phyloP scores from a whole-genome alignment of 805 yeast species.

The Ogataea populi-albae region DNA sequence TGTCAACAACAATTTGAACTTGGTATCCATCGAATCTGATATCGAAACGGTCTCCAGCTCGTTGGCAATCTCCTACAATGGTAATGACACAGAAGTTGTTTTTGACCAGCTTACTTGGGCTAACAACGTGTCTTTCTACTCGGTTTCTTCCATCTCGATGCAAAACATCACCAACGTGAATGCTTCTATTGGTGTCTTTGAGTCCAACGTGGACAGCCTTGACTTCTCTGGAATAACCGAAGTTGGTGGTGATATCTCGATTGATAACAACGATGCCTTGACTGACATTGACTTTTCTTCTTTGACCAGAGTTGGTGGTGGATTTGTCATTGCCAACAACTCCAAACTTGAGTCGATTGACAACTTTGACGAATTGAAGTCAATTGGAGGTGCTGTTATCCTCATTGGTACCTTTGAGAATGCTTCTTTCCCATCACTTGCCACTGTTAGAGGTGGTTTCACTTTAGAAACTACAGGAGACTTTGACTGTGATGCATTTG shows the following conservation, averaged over 20 bases:
- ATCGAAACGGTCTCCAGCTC: slow-evolving; percentile 71
- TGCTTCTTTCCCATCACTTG: slow-evolving; percentile 71
- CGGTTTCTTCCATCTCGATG: slow-evolving; percentile 70
- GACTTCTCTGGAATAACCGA: slow-evolving; percentile 51
- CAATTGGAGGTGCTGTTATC: slow-evolving; percentile 86
- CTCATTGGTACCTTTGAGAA: slow-evolving; percentile 76
- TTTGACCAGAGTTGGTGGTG: slow-evolving; percentile 84
- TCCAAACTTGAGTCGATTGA: slow-evolving; percentile 58
- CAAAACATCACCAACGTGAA: slow-evolving; percentile 67
- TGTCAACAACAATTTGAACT: slow-evolving; percentile 87
- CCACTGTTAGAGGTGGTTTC: slow-evolving; percentile 90
- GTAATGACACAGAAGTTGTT: slow-evolving; percentile 65
- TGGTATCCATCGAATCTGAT: slow-evolving; percentile 68
- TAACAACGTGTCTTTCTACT: slow-evolving; percentile 82
- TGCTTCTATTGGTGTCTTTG: slow-evolving; percentile 77
- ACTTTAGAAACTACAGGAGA: slow-evolving; percentile 70
- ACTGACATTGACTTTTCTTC: slow-evolving; percentile 63
- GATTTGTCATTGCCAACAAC: slow-evolving; percentile 87
- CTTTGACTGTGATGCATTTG: slow-evolving; percentile 78
- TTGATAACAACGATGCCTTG: slow-evolving; percentile 72
- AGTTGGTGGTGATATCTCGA: slow-evolving; percentile 79
- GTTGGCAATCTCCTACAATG: slow-evolving; percentile 81
- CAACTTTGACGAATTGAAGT: slow-evolving; percentile 70
- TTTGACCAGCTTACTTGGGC: slow-evolving; percentile 79
- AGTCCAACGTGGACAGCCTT: slow-evolving; percentile 60